phyloP scores from a whole-genome alignment of 2,329 filamentous ascomycete species.

The Curvularia lunata region DNA sequence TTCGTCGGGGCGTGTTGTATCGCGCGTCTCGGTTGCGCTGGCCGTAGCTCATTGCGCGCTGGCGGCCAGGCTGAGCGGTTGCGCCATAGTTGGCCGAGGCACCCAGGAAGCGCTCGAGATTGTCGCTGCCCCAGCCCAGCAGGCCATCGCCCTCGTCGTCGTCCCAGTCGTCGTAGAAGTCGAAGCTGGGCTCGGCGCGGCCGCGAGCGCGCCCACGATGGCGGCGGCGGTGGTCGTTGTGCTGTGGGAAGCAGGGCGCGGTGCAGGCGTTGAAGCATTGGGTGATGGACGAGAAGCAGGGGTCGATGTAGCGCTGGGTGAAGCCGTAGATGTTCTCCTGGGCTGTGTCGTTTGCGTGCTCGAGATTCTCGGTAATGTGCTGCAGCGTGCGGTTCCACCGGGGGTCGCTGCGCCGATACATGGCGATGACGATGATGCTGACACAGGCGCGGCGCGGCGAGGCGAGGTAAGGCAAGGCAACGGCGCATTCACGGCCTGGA shows the following conservation, averaged over 20 bases:
- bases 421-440: constrained; percentile 37
- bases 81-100: constrained; percentile 65
- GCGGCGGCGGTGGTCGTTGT: constrained; percentile 78
- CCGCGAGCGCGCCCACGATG: constrained; percentile 65
- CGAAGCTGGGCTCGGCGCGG: constrained; percentile 83
- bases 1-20: constrained; percentile 52
- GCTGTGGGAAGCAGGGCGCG: constrained; percentile 72
- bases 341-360: constrained; percentile 88
- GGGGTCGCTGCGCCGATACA: constrained; percentile 74
- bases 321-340: constrained; percentile 90
- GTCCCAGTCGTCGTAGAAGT: constrained; percentile 99
- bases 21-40: constrained; percentile 61
- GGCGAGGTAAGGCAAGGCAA: no score
- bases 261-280: constrained; percentile 73
- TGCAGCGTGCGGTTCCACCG: constrained; percentile 93
- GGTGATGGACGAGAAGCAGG: constrained; percentile 74
- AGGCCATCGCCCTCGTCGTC: constrained; percentile 67
- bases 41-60: constrained; percentile 89
- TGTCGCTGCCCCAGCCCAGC: constrained; percentile 79
- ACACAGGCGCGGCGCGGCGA: neutral
- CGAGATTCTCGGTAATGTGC: constrained; percentile 87
- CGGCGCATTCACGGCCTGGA: neutral
- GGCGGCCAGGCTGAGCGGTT: constrained; percentile 67
- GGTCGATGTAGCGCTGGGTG: constrained; percentile 80
- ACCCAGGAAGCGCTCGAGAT: constrained; percentile 82